Conservation (phyloP, 495 filamentous ascomycete genomes). For the Hyphodiscus hymeniophilus region DNA sequence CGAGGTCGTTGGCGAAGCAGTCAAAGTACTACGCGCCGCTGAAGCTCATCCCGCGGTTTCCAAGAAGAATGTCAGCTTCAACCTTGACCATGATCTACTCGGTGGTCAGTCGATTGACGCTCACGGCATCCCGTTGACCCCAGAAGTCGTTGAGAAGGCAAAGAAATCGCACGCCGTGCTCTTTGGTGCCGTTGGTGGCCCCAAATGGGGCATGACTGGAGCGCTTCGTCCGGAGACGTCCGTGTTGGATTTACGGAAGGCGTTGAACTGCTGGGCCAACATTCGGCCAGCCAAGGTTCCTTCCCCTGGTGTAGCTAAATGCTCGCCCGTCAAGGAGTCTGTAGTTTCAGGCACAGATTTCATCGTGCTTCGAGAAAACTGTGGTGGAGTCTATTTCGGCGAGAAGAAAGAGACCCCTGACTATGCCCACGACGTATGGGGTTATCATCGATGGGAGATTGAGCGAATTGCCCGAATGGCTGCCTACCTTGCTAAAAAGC, state of each 20-base stretch:
- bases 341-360: conserved; percentile 38
- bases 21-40: conserved; percentile 41
- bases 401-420: conserved; percentile 37
- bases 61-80: conserved; percentile 28
- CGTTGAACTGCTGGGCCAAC: conserved; percentile 44
- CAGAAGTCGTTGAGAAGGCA: conserved; percentile 35
- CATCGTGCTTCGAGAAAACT: conserved; percentile 42
- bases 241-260: conserved; percentile 35
- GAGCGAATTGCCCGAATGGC: conserved; percentile 40
- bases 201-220: conserved; percentile 24
- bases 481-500: conserved; percentile 33
- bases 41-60: conserved; percentile 19
- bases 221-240: conserved; percentile 36
- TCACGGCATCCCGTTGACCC: conserved; percentile 36
- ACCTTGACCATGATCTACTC: conserved; percentile 37
- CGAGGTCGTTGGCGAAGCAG: conserved; percentile 44
- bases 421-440: conserved; percentile 42
- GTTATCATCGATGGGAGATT: conserved; percentile 37
- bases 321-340: not conserved
- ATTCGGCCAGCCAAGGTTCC: conserved; percentile 27
- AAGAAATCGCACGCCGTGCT: conserved; percentile 38
- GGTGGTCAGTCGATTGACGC: conserved; percentile 40
- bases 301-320: not conserved
- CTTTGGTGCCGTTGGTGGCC: conserved; percentile 42
- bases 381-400: conserved; percentile 46